phyloP scores from a whole-genome alignment of 352 stramenopile genomes.

The Blastocystis sp. region DNA sequence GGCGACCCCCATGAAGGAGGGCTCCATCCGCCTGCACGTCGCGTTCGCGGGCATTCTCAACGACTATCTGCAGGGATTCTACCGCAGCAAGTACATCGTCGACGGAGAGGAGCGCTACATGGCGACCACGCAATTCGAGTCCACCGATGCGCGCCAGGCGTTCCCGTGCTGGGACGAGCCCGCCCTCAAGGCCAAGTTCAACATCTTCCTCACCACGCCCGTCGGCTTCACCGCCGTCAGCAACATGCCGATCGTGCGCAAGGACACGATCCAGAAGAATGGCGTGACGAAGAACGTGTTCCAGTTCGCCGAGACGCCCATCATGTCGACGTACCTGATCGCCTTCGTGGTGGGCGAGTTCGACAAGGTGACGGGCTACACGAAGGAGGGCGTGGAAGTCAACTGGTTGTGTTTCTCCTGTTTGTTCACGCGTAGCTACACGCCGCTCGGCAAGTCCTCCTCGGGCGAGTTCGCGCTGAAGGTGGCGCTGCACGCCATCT shows the following conservation, averaged over 20 bases:
- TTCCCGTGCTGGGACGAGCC: constrained; percentile 98
- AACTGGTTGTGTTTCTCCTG: constrained; percentile 3
- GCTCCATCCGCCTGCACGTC: constrained; percentile 74
- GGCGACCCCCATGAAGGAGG: constrained; percentile 72
- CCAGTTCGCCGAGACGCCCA: constrained; percentile 78
- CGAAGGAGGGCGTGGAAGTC: constrained; percentile 81
- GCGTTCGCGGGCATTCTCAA: constrained; percentile 78
- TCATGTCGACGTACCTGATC: constrained; percentile 96
- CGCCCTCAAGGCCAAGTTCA: constrained; percentile 88
- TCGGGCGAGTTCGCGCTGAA: constrained; percentile 86
- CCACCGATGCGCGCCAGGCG: constrained; percentile 82
- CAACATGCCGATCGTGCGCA: constrained; percentile 90
- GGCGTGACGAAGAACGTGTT: constrained; percentile 70
- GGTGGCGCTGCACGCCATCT: constrained; percentile 76
- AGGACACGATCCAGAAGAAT: constrained; percentile 71
- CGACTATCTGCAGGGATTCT: constrained; percentile 91
- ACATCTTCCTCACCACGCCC: constrained; percentile 86
- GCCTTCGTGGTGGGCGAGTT: constrained; percentile 91
- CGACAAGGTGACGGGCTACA: constrained; percentile 85
- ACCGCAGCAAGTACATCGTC: constrained; percentile 85
- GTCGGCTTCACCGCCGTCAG: constrained; percentile 84
- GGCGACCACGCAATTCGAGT: constrained; percentile 87
- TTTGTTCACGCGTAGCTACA: constrained; percentile 82
- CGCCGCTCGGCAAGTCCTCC: constrained; percentile 83
- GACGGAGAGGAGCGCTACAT: constrained; percentile 86